Evolutionary conservation across 1,284 basidiomycete genomes (phyloP), one percentile per base, ranked within the genome.

Genomic region (Exobasidium cylindrosporum): DNA sequence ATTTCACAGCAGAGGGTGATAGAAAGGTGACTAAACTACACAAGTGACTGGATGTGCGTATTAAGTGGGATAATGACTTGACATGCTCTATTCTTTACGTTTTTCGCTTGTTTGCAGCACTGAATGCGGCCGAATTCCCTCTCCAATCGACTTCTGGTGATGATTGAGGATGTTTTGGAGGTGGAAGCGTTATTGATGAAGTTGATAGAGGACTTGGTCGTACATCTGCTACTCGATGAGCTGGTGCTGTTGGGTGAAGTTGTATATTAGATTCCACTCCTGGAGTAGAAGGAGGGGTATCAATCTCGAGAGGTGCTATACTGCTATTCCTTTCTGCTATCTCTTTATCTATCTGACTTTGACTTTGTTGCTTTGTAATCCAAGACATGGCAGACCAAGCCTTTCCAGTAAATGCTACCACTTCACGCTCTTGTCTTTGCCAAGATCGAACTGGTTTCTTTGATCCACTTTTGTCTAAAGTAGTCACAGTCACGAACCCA

Each of bases 401-500:
- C 23, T 73, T 58, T 1, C 75, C 75, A 10, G 68, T 71, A 57
- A 77, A 62, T 32, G 63, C 74, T 28, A 76, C 54, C 2, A 77
- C 61, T 58, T 77, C 75, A 1, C 75, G 61, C 46, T 62, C 63
- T 4, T 47, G 63, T 24, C 63, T 67, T 23, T 55, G 17, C 74
- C 74, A 77, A 10, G 66, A 52, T 5, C 74, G 67, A 21, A 66
- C 63, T 49, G 63, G 61, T 21, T 40, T 23, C 5, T 4, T 32
- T 21, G 52, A 30, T 11, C 29, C 40, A 4, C 62, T 64, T n/a
- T 61, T 54, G 32, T 75, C 73, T 3, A 77, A 55, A 44, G 74
- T 65, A 43, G 64, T 67, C 31, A 62, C 64, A 50, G 63, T 43
- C 57, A 66, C 72, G 61, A 67, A 76, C 13, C 63, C 54, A 13